Evolutionary conservation across 179 eudicot species (phyloP).

Genomic region (Spergularia azorica): DNA sequence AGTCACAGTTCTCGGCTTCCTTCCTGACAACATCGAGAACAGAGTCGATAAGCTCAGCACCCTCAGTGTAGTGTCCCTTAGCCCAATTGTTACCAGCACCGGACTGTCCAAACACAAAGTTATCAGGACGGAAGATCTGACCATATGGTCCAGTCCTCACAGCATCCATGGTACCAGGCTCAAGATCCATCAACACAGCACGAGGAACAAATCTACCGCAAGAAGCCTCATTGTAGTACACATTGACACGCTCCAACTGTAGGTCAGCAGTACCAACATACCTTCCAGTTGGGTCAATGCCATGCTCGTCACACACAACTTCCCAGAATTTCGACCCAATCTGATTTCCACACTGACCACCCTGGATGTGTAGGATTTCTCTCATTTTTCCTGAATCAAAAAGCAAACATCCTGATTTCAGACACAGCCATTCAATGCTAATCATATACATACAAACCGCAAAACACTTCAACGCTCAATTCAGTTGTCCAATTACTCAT

Average conservation of each 20-base stretch:
- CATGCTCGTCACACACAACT: slow-evolving; percentile 50
- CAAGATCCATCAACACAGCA: slow-evolving; percentile 68
- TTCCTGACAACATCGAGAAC: slow-evolving; percentile 69
- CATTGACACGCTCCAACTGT: slow-evolving; percentile 64
- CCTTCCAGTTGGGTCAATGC: slow-evolving; percentile 47
- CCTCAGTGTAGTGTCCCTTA: slow-evolving; percentile 66
- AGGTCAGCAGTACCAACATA: slow-evolving; percentile 40
- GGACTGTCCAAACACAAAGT: slow-evolving; percentile 61
- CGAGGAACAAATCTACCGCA: slow-evolving; percentile 68
- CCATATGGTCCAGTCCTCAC: slow-evolving; percentile 65
- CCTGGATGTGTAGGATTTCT: slow-evolving; percentile 60
- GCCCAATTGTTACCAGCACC: slow-evolving; percentile 71
- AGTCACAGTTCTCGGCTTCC: slow-evolving; percentile 69
- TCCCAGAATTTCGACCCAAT: slow-evolving; percentile 63
- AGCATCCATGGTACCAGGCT: slow-evolving; percentile 72
- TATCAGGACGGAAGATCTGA: slow-evolving; percentile 64
- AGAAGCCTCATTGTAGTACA: slow-evolving; percentile 70
- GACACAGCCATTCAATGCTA: not conserved
- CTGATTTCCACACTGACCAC: slow-evolving; percentile 59
- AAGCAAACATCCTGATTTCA: slow-evolving; percentile 35
- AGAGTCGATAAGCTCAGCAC: slow-evolving; percentile 60
- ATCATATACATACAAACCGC: not conserved
- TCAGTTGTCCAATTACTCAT: no score
- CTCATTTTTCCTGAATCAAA: slow-evolving; percentile 42
- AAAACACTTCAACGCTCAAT: not conserved